Evolutionary conservation across 768 basidiomycete genomes (phyloP).

Genomic region (Calocybe gangraenosa): DNA sequence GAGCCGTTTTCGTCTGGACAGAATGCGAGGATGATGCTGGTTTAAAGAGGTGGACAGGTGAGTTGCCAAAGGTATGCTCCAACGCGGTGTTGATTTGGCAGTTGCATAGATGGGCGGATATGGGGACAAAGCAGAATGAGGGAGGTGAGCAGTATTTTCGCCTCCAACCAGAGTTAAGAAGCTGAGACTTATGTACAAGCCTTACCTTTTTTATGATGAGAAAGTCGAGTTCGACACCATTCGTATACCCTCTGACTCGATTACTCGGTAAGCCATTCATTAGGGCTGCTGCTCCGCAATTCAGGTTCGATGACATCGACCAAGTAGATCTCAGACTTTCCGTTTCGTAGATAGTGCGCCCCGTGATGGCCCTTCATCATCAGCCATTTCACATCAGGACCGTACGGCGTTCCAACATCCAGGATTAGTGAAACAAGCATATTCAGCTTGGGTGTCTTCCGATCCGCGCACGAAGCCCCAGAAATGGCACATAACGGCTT

Average conservation of each 20-base stretch:
- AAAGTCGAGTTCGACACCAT: constrained; percentile 43
- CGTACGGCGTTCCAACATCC: constrained; percentile 47
- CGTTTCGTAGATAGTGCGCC: constrained; percentile 58
- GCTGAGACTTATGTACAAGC: constrained; percentile 29
- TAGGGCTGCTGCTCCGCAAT: background rate
- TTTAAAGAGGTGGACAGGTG: constrained; percentile 63
- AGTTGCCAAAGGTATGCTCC: background rate
- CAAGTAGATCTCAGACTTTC: constrained; percentile 36
- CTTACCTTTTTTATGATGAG: constrained; percentile 69
- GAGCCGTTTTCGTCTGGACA: constrained; percentile 68
- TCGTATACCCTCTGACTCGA: constrained; percentile 29
- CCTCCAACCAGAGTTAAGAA: background rate
- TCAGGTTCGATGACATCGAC: constrained; percentile 4
- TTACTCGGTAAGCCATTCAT: constrained; percentile 29
- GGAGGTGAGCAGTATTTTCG: constrained; percentile 33
- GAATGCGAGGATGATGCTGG: constrained; percentile 65
- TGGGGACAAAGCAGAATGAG: constrained; percentile 70
- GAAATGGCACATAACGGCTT: constrained; percentile 66
- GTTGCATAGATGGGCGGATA: constrained; percentile 49
- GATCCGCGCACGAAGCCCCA: constrained; percentile 42
- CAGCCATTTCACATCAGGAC: constrained; percentile 56
- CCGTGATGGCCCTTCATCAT: constrained; percentile 42
- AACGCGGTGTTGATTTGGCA: background rate
- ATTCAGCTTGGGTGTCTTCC: constrained; percentile 57
- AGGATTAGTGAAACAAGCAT: constrained; percentile 69